Base-by-base conservation (phyloP, 1,284 basidiomycete genomes). In the Ceraceosorus guamensis region DNA sequence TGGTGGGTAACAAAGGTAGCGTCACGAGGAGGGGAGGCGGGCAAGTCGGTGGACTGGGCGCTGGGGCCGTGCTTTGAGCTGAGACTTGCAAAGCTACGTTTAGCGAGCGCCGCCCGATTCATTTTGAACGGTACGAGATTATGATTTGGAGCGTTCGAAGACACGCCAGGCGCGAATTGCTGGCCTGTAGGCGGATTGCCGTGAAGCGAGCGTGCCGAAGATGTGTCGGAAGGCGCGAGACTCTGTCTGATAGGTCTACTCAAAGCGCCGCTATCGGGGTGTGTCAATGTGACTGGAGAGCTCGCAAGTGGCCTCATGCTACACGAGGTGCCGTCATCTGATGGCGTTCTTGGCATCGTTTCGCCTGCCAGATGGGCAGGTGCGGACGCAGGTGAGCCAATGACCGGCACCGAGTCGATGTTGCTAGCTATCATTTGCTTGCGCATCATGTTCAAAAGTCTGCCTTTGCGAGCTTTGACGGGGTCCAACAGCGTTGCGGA, bases 401-500 rank as follows among this genome's bases (percentile, higher is more conserved):
- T 8, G 10, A 57, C 55, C 2, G 60, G 53, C 35, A 57, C 65
- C 8, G 66, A 66, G 5, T 55, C 58, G 39, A 70, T 37, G 10
- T 61, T 62, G 5, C 66, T 51, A 16, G 52, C 65, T 44, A 71
- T 8, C 8, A 41, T 60, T 46, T 65, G 64, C 53, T 71, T 71
- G 52, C 63, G 62, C 45, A 71, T 62, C 41, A 65, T 49, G 43
- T 63, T 71, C 30, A 71, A 45, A 14, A 71, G 54, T 0, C 67
- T 39, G 16, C 62, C 65, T 47, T 69, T 69, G n/a, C 60, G 56
- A 5, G 68, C 67, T 2, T 65, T 55, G 34, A 56, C 55, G 2
- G 67, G 66, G 39, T 71, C 64, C 16, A 71, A 57, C 50, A 71
- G 47, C 10, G 62, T 68, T 3, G 63, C 65, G 13, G 69, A 71